A percentile compares a stretch with the other conserved stretches of the same genome.
These are phyloP conservation scores for Corrigiola litoralis DNA, from an alignment of 179 eudicot genomes.

Conservation along the genomic window DNA sequence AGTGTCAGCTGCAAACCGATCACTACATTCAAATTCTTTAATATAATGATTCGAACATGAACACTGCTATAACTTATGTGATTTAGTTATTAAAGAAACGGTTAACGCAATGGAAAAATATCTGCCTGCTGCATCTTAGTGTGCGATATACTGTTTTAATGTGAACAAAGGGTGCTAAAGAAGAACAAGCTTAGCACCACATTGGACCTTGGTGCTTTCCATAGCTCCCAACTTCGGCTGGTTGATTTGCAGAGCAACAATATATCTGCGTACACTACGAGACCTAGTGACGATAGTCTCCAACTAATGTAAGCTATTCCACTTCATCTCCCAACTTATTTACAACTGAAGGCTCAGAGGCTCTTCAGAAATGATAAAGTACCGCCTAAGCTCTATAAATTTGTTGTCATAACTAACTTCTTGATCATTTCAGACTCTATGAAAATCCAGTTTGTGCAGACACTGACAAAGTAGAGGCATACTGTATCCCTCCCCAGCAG, in stretches of 20 bases:
- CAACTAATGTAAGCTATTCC: constrained; percentile 39
- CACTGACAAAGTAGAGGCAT: constrained; percentile 9
- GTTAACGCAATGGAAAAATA: too few species aligned
- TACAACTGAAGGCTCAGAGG: too few species aligned
- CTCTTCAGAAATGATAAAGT: too few species aligned
- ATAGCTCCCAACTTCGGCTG: constrained; percentile 43
- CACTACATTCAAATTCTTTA: not conserved
- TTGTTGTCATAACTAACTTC: not conserved
- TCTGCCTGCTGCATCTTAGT: not conserved
- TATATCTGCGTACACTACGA: constrained; percentile 25
- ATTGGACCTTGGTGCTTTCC: constrained; percentile 42
- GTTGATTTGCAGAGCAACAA: constrained; percentile 49
- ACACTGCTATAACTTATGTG: too few species aligned
- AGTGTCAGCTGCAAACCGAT: constrained; percentile 10
- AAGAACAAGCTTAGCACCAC: constrained; percentile 41
- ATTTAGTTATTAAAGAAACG: too few species aligned
- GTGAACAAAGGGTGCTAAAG: constrained; percentile 35
- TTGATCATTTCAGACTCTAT: constrained; percentile 36
- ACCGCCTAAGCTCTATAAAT: too few species aligned
- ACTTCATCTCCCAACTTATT: not conserved
- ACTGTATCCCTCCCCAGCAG: constrained; percentile 33
- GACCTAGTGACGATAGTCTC: constrained; percentile 10
- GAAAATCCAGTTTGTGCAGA: constrained; percentile 40
- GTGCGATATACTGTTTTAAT: not conserved
- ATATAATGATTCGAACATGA: too few species aligned